Base-by-base conservation (phyloP, 306 rosid species). In the Quercus aquifolioides region DNA sequence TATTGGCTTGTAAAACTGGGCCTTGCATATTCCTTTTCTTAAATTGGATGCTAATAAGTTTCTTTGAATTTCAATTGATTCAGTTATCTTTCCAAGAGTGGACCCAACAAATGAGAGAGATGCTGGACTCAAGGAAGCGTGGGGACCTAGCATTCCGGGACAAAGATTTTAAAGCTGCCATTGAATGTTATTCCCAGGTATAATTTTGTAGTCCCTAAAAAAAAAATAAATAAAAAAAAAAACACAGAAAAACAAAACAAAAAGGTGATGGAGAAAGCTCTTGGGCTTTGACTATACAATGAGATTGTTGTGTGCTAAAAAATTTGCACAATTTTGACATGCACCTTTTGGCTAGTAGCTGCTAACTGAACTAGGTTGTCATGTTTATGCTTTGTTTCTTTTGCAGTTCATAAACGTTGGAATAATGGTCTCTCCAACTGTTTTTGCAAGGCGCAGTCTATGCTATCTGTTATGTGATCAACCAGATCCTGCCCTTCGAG, bases 31-130 rank as follows among this genome's bases (percentile, higher is more conserved):
- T 67, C 49, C 76, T 71, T 43, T 80, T 74, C 64, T 79, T 73
- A 57, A 73, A 55, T 73, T 64, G 11, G 60, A 55, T 59, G 41
- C 81, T 86, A 20, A 83, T 71, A 80, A 26, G 49, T 87, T 84
- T 65, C 71, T 70, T 43, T 77, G 76, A 78, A 52, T 84, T 78
- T 88, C 62, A 65, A 65, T 76, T 74, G 84, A 81, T 84, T 76
- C 90, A 95, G 99, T 87, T 95, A 85, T 95, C 99, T 18, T 95
- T 95, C 91, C 99, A 95, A 91, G 99, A 95, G 88, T 95, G 99
- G 99, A 95, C 99, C 68, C 98, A 95, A 85, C 98, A 91, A 83
- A 95, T 91, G 97, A 88, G 96, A 88, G 98, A 95, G 81, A 93
- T 90, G 94, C 85, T 90, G 78, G 99, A 95, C 77, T 98, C 99